phyloP scores from a whole-genome alignment of 768 basidiomycete species.

The Peribolospora kevripleyi region DNA sequence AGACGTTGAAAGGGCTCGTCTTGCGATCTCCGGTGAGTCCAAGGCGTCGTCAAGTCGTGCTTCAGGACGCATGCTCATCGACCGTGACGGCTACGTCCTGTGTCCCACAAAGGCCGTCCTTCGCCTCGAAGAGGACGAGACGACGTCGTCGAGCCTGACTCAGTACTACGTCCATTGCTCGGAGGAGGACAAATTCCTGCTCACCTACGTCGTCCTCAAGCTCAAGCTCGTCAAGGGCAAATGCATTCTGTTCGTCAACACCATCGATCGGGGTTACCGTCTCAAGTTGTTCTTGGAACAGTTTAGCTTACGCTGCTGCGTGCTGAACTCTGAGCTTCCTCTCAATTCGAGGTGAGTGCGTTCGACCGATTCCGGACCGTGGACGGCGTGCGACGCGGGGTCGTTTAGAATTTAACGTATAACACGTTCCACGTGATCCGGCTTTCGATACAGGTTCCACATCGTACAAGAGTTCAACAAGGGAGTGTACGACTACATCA shows the following conservation, averaged over 20 bases:
- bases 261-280: constrained; percentile 79
- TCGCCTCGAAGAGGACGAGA: constrained; percentile 65
- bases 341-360: constrained; percentile 53
- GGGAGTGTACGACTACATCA: constrained; percentile 94
- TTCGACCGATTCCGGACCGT: neutral
- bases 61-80: neutral
- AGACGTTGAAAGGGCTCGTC: constrained; percentile 62
- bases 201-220: constrained; percentile 87
- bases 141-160: constrained; percentile 51
- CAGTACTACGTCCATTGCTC: constrained; percentile 70
- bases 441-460: constrained; percentile 41
- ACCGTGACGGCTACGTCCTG: too few species aligned
- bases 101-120: constrained; percentile 38
- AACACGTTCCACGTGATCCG: neutral
- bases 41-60: neutral
- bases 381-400: neutral
- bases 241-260: constrained; percentile 88
- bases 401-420: neutral
- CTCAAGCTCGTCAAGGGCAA: constrained; percentile 87
- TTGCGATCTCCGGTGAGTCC: constrained; percentile 51
- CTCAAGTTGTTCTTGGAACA: constrained; percentile 96
- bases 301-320: constrained; percentile 86
- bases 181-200: constrained; percentile 89
- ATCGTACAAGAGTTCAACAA: constrained; percentile 96
- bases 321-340: constrained; percentile 84